Evolutionary conservation across 371 early-diverging fungal species (phyloP).

Genomic region (Blakeslea trispora): DNA sequence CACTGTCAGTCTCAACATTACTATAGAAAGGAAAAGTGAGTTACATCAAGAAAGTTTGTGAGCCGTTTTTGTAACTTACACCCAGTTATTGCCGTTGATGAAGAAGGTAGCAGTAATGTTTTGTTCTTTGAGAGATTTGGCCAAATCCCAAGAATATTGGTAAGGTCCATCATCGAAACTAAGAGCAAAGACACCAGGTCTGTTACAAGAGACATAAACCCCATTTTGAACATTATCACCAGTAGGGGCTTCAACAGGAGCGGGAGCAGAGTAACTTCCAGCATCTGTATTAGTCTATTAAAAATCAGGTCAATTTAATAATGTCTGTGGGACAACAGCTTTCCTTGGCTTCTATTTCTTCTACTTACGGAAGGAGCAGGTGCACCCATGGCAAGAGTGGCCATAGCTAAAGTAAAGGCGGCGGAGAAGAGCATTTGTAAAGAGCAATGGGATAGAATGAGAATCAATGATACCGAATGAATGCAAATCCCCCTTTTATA

Average conservation of each 20-base stretch:
- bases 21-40: conserved; percentile 4
- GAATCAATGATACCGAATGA: not conserved
- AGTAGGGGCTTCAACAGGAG: conserved; percentile 11
- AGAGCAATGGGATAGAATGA: not conserved
- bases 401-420: conserved; percentile 4
- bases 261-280: conserved; percentile 1
- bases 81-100: conserved; percentile 47
- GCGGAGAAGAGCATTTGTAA: conserved; percentile 6
- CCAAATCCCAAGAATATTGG: conserved; percentile 37
- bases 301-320: not conserved
- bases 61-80: conserved; percentile 11
- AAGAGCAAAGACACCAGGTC: conserved; percentile 40
- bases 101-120: conserved; percentile 52
- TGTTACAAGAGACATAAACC: conserved; percentile 28
- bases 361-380: not conserved
- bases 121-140: conserved; percentile 29
- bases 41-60: not conserved
- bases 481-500: not conserved
- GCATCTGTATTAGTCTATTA: not conserved
- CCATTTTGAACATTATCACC: conserved; percentile 10
- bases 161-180: conserved; percentile 56
- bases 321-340: not conserved
- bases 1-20: conserved; percentile 11
- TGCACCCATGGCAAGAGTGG: conserved; percentile 3
- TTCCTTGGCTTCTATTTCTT: not conserved